phyloP scores from a whole-genome alignment of 169 alveolate genomes.

The Eimeria necatrix region DNA sequence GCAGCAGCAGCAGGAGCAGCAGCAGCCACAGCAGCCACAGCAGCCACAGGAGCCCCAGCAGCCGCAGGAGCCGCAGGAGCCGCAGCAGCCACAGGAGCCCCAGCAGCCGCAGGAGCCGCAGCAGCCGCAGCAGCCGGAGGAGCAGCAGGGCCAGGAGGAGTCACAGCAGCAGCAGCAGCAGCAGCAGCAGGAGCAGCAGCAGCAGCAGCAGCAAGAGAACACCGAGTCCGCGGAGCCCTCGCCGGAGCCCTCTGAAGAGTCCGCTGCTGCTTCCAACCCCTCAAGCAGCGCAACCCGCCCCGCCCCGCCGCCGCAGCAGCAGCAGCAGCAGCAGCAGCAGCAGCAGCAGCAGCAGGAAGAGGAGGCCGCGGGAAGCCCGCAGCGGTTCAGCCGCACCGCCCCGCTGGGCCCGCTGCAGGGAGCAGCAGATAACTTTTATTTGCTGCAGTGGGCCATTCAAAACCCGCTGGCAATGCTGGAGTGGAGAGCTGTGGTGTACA shows the following conservation, averaged over 20 bases:
- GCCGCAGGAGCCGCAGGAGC: too few relatives aligned
- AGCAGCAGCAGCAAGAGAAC: neutral
- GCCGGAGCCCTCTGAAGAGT: too few relatives aligned
- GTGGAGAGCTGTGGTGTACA: conserved; percentile 12
- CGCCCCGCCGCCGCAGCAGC: neutral
- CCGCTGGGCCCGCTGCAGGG: neutral
- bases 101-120: too few relatives aligned
- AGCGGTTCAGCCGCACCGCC: neutral
- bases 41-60: too few relatives aligned
- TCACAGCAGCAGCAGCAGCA: neutral
- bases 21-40: conserved; percentile 20
- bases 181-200: neutral
- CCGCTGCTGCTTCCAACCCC: too few relatives aligned
- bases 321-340: neutral
- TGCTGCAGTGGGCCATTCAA: neutral
- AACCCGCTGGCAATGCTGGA: conserved; percentile 40
- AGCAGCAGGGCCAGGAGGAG: too few relatives aligned
- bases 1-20: conserved; percentile 12
- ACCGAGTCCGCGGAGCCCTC: too few relatives aligned
- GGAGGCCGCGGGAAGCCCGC: neutral
- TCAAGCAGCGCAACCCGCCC: too few relatives aligned
- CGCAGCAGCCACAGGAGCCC: too few relatives aligned
- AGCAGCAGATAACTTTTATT: neutral
- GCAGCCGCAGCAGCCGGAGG: neutral
- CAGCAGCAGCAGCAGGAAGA: neutral